phyloP scores from a whole-genome alignment of 2,329 filamentous ascomycete genomes.

The Aspergillus quadrilineatus region DNA sequence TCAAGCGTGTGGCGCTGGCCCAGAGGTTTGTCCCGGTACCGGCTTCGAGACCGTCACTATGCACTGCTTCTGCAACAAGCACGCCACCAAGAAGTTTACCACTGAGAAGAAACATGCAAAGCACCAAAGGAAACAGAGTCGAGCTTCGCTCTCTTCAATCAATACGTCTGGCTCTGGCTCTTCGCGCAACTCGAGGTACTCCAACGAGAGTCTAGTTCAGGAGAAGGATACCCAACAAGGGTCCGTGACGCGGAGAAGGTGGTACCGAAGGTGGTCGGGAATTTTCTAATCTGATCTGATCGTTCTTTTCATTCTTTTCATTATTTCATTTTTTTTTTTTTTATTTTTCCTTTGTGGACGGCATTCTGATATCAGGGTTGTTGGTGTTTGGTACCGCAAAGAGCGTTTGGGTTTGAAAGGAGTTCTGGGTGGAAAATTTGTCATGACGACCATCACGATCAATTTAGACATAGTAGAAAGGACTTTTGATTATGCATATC shows the following conservation, averaged over 20 bases:
- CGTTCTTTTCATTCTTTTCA: too few species aligned
- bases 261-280: slow-evolving; percentile 34
- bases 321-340: too few species aligned
- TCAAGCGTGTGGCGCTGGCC: slow-evolving; percentile 29
- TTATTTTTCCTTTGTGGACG: too few species aligned
- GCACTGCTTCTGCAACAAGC: slow-evolving; percentile 41
- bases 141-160: neutral
- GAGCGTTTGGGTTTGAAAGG: neutral
- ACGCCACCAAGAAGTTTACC: slow-evolving; percentile 35
- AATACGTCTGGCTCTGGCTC: neutral
- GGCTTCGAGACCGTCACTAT: slow-evolving; percentile 38
- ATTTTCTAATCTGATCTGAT: slow-evolving; percentile 13
- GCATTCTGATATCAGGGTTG: too few species aligned
- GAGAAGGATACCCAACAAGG: slow-evolving; percentile 26
- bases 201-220: slow-evolving; percentile 12
- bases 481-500: neutral
- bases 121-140: slow-evolving; percentile 23
- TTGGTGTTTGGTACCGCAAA: neutral
- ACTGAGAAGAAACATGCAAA: slow-evolving; percentile 33
- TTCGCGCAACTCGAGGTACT: slow-evolving; percentile 3
- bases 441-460: too few species aligned
- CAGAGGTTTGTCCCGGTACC: slow-evolving; percentile 23
- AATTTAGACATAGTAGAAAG: too few species aligned
- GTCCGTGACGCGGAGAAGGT: slow-evolving; percentile 23
- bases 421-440: too few species aligned